Conservation (phyloP, 2,329 filamentous ascomycete genomes). For the Botrytis medusae region DNA sequence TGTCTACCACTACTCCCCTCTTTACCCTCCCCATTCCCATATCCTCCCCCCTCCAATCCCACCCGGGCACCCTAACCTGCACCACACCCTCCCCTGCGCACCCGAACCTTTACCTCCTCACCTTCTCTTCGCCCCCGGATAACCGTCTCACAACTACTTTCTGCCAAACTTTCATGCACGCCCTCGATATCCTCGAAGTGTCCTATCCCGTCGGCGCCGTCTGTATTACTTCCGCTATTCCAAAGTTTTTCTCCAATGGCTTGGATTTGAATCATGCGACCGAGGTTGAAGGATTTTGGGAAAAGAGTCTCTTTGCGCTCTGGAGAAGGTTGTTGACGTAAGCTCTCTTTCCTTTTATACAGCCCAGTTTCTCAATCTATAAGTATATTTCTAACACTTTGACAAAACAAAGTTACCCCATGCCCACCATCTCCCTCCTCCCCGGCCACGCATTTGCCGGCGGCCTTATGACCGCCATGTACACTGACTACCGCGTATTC, state of each 20-base stretch:
- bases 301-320: conserved; percentile 59
- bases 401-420: conserved; percentile 56
- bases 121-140: conserved; percentile 69
- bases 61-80: conserved; percentile 60
- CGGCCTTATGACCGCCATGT: conserved; percentile 78
- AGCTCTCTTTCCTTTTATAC: conserved; percentile 23
- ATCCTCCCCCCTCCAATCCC: conserved; percentile 43
- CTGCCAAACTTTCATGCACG: conserved; percentile 64
- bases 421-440: conserved; percentile 77
- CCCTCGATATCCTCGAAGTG: conserved; percentile 72
- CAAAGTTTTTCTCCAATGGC: conserved; percentile 82
- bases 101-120: conserved; percentile 64
- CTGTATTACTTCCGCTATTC: conserved; percentile 71
- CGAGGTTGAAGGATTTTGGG: conserved; percentile 60
- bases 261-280: conserved; percentile 72
- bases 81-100: conserved; percentile 53
- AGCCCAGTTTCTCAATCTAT: background rate
- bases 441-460: conserved; percentile 82
- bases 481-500: conserved; percentile 81
- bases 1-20: conserved; percentile 40
- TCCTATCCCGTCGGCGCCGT: conserved; percentile 68
- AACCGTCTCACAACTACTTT: conserved; percentile 72
- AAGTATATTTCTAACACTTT: background rate
- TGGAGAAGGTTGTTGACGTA: conserved; percentile 64
- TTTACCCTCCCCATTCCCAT: conserved; percentile 60